These are phyloP conservation scores for Scheffersomyces coipomensis DNA, from an alignment of 805 yeast species.

Conservation along the genomic window DNA sequence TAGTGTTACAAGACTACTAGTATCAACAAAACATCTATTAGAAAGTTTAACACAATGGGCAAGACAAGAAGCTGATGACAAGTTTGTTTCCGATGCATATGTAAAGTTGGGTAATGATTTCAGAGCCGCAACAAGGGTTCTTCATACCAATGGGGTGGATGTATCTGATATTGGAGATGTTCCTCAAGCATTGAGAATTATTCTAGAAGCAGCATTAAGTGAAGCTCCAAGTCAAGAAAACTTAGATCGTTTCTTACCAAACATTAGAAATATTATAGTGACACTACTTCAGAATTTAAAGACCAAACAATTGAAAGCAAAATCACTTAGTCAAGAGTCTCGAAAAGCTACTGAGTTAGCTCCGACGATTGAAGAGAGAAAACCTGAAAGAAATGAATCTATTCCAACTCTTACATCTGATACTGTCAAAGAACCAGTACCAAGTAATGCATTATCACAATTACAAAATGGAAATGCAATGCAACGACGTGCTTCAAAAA, in stretches of 20 bases:
- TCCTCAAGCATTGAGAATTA: constrained; percentile 74
- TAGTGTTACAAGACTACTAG: constrained; percentile 73
- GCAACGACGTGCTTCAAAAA: constrained; percentile 88
- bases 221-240: constrained; percentile 82
- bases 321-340: constrained; percentile 29
- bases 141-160: constrained; percentile 74
- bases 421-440: neutral
- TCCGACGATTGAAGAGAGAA: neutral
- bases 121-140: constrained; percentile 79
- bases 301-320: constrained; percentile 65
- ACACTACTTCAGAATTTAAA: constrained; percentile 76
- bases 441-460: constrained; percentile 64
- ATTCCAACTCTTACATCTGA: too few species aligned
- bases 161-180: constrained; percentile 87
- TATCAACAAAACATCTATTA: constrained; percentile 85
- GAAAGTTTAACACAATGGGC: constrained; percentile 93
- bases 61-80: constrained; percentile 69
- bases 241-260: constrained; percentile 77
- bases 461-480: constrained; percentile 80
- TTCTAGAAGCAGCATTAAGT: constrained; percentile 82
- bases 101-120: constrained; percentile 93
- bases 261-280: constrained; percentile 82
- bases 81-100: constrained; percentile 84
- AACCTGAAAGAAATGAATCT: too few species aligned
- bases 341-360: constrained; percentile 5